Percentiles rank a stretch among this genome's conserved stretches.
These are phyloP conservation scores for Hypoxylon sp. DNA, from an alignment of 2,329 filamentous ascomycete species.

Conservation along the genomic window DNA sequence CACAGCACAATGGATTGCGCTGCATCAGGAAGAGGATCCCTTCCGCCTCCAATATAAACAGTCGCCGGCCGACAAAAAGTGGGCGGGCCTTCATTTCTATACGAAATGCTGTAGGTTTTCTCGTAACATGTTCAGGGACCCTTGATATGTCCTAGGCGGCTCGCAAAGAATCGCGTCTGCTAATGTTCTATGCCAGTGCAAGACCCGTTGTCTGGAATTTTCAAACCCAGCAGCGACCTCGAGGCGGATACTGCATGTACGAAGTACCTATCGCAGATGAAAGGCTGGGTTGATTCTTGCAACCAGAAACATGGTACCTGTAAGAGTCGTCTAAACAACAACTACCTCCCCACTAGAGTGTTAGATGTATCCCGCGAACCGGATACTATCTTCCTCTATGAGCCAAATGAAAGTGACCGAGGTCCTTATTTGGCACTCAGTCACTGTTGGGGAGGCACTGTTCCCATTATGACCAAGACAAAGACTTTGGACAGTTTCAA, in stretches of 20 bases:
- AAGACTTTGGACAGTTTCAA: conserved; percentile 30
- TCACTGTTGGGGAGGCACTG: conserved; percentile 43
- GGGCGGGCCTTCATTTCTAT: conserved; percentile 44
- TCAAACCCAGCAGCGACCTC: conserved; percentile 36
- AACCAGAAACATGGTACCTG: conserved; percentile 37
- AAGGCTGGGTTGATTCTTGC: conserved; percentile 40
- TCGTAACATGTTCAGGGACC: neutral
- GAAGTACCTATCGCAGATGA: conserved; percentile 39
- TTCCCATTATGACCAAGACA: conserved; percentile 35
- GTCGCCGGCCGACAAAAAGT: conserved; percentile 24
- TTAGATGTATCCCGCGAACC: conserved; percentile 37
- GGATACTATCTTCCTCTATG: conserved; percentile 38
- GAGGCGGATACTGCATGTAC: conserved; percentile 33
- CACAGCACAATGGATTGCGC: conserved; percentile 38
- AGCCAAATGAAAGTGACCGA: conserved; percentile 23
- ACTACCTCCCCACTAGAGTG: conserved; percentile 40
- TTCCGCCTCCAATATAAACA: conserved; percentile 42
- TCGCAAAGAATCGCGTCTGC: neutral
- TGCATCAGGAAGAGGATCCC: conserved; percentile 34
- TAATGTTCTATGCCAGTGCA: conserved; percentile 30
- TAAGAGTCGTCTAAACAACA: conserved; percentile 23
- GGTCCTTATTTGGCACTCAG: conserved; percentile 40
- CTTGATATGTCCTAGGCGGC: neutral
- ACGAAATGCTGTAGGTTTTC: conserved; percentile 29
- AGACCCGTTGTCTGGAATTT: conserved; percentile 34